These are phyloP conservation scores for Marchantia polymorpha DNA, from an alignment of 225 moss, liverwort and hornwort genomes.

Conservation along the genomic window DNA sequence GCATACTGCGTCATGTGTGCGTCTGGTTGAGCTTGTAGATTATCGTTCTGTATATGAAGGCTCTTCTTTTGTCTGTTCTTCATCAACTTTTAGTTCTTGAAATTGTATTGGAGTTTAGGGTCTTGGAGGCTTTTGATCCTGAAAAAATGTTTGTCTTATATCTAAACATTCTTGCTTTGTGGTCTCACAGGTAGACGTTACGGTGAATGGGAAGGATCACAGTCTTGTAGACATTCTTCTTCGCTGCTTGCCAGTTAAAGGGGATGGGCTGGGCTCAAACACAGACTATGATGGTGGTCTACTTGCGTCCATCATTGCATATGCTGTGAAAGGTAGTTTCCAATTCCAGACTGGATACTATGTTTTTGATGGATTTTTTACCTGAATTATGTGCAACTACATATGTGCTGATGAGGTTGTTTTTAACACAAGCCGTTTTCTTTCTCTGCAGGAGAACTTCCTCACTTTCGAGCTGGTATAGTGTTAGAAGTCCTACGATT, in stretches of 20 bases:
- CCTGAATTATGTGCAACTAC: not conserved
- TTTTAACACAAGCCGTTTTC: not conserved
- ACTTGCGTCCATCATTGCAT: conserved; percentile 73
- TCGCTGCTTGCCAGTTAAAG: conserved; percentile 75
- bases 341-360: not conserved
- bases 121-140: not conserved
- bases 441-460: conserved; percentile 59
- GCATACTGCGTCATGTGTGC: no score
- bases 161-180: not conserved
- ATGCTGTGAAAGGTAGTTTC: conserved; percentile 67
- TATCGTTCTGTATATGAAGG: no score
- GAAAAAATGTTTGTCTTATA: not conserved
- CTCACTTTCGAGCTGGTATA: conserved; percentile 81
- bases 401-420: not conserved
- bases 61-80: not conserved
- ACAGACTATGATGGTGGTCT: conserved; percentile 81
- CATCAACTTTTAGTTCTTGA: not conserved
- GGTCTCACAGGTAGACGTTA: conserved; percentile 57
- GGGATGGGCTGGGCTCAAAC: conserved; percentile 68
- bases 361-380: not conserved
- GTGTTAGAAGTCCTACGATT: conserved; percentile 74
- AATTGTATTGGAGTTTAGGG: not conserved
- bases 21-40: no score
- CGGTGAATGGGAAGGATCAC: conserved; percentile 59
- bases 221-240: conserved; percentile 74